Conservation (phyloP, 148 eudicot species). For the Euryodendron excelsum region DNA sequence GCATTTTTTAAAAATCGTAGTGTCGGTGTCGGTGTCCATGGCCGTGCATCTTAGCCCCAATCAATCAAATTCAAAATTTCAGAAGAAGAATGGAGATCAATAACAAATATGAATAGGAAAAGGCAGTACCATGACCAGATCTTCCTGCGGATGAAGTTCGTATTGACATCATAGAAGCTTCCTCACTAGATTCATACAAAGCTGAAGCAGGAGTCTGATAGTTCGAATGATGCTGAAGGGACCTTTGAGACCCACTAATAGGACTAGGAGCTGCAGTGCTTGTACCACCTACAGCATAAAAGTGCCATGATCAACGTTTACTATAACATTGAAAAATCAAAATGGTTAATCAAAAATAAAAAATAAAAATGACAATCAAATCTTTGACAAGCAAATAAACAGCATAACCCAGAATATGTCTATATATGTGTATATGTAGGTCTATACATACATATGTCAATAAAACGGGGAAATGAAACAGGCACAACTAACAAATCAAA, state of each 20-base stretch:
- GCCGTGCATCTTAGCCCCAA: too few species aligned
- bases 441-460: too few species aligned
- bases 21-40: too few species aligned
- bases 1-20: too few species aligned
- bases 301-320: background rate
- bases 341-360: background rate
- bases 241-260: slow-evolving; percentile 36
- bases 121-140: slow-evolving; percentile 31
- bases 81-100: background rate
- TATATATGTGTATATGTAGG: too few species aligned
- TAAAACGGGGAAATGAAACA: too few species aligned
- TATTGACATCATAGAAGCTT: slow-evolving; percentile 21
- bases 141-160: slow-evolving; percentile 41
- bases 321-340: background rate
- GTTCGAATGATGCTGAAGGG: slow-evolving; percentile 44
- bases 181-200: slow-evolving; percentile 57
- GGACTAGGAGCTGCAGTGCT: slow-evolving; percentile 25
- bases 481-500: too few species aligned
- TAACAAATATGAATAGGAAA: slow-evolving; percentile 1
- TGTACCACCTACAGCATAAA: slow-evolving; percentile 39
- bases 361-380: background rate
- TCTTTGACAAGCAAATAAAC: background rate
- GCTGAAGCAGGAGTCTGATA: slow-evolving; percentile 86
- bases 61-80: background rate
- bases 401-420: too few species aligned